Evolutionary conservation across 2,329 filamentous ascomycete species (phyloP), one percentile per base, ranked within the genome.

Genomic region (Neonectria neomacrospora): DNA sequence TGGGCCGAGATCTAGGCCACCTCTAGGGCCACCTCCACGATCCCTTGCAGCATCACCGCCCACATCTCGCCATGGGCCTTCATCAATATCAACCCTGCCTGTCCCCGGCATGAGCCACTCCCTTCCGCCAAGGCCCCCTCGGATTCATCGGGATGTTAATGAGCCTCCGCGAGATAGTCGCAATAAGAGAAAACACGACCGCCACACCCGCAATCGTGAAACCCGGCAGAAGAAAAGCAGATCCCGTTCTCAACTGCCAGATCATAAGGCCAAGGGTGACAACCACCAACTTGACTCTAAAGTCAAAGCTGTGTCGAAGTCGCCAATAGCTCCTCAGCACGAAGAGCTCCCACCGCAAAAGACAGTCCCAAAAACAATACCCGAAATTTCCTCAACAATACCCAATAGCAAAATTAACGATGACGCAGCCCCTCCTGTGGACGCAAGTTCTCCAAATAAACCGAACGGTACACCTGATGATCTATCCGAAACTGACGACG

Each of bases 101-200:
- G 23, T 63, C 16, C 10, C 47, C 26, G 10, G 28, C 18, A 50
- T 5, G 10, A 50, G 47, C 20, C 61, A 75, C n/a, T 73, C 71
- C 7, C 72, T 78, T 8, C 76, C 76, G 6, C 75, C 76, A 5
- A 78, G 75, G 48, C 76, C 76, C 3, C 72, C 76, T 48, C 70
- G 71, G 54, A 73, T 67, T 28, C 62, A 66, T 11, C 71, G 71
- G 32, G 71, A 74, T 39, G 72, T 74, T 48, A 60, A 70, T 12
- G 72, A 76, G 11, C 59, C 71, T 20, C 65, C 71, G 42, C 73
- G 72, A 11, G 76, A 77, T 22, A 67, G 74, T 52, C 70, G 73
- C 16, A 73, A 74, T 42, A 78, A 72, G 48, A 74, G 74, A 20
- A 75, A 71, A 44, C 69, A 73, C 52, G 77, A 80, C 23, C 73